A percentile compares a stretch with the other conserved stretches of the same genome.
Conservation (phyloP, 78 protist species). For the Protostelium mycophagum region DNA sequence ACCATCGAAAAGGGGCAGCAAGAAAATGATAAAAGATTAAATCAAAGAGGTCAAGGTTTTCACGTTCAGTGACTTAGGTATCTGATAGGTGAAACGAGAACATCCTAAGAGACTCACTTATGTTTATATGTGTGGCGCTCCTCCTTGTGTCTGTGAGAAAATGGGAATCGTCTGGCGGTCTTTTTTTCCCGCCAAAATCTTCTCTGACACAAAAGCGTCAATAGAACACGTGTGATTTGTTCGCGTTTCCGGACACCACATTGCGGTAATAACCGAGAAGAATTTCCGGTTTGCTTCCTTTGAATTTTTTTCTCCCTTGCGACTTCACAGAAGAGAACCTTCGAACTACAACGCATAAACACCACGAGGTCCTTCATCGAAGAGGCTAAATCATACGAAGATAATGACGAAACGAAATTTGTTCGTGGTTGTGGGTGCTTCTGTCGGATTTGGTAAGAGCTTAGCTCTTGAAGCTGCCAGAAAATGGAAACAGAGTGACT, state of each 20-base stretch:
- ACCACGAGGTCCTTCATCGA: background rate
- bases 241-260: background rate
- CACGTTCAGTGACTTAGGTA: too few relatives aligned
- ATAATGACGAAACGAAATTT: background rate
- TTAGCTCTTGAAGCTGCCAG: background rate
- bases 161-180: background rate
- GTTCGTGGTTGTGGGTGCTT: background rate
- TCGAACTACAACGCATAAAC: background rate
- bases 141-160: background rate
- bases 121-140: too few relatives aligned
- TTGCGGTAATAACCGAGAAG: background rate
- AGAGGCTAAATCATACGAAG: too few relatives aligned
- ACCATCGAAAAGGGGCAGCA: too few relatives aligned
- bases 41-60: too few relatives aligned
- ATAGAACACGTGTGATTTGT: too few relatives aligned
- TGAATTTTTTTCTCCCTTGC: background rate
- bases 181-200: background rate
- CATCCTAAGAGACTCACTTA: too few relatives aligned
- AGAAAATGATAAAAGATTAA: too few relatives aligned
- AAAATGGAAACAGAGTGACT: background rate
- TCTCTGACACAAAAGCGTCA: too few relatives aligned
- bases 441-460: background rate
- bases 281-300: background rate
- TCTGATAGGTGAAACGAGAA: too few relatives aligned
- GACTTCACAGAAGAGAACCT: background rate